Conservation (phyloP, 192 early-diverging fungal genomes). For the Phycomyces nitens region DNA sequence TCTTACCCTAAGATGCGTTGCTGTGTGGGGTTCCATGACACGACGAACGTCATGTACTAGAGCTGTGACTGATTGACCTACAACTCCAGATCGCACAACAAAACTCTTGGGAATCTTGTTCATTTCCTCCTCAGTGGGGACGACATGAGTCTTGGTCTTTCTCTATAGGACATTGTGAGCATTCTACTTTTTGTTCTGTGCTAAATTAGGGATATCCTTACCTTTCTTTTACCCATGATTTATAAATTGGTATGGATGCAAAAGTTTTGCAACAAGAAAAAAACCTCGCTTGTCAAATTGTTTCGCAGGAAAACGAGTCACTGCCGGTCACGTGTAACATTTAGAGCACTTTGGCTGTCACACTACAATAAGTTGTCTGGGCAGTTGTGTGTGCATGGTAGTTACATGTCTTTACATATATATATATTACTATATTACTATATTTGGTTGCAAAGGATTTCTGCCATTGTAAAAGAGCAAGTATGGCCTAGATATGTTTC, state of each 20-base stretch:
- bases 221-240: conserved; percentile 18
- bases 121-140: conserved; percentile 43
- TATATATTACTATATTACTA: no score
- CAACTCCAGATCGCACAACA: conserved; percentile 86
- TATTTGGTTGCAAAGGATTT: no score
- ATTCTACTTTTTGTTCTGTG: not conserved
- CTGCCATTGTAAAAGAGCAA: no score
- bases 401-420: no score
- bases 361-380: no score
- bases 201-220: not conserved
- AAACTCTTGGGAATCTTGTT: conserved; percentile 77
- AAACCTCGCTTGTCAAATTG: no score
- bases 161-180: conserved; percentile 10
- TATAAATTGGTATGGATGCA: not conserved
- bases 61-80: conserved; percentile 70
- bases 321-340: no score
- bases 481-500: no score
- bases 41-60: conserved; percentile 82
- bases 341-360: no score
- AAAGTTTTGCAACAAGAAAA: no score
- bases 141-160: conserved; percentile 38
- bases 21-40: conserved; percentile 96
- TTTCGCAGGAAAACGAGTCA: no score
- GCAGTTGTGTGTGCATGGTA: no score
- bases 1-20: conserved; percentile 71